A percentile compares a stretch with the other conserved stretches of the same genome.
Conservation (phyloP, 2,329 filamentous ascomycete species). For the Epichloe gansuensis region DNA sequence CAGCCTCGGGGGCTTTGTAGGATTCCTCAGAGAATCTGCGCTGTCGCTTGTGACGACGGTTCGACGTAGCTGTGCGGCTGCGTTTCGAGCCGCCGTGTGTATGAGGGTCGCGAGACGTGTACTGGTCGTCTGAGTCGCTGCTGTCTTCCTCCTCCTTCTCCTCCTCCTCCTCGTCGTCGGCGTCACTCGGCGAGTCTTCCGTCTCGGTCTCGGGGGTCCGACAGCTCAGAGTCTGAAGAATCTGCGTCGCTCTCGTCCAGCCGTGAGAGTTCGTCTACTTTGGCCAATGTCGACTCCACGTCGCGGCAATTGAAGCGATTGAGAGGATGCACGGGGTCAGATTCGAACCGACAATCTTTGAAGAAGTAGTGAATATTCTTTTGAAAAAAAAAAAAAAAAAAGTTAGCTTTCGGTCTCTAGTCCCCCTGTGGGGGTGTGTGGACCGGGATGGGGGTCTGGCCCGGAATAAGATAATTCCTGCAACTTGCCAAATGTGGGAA, state of each 20-base stretch:
- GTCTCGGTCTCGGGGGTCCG: neutral
- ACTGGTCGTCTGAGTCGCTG: neutral
- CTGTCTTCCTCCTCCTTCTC: neutral
- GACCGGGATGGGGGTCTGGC: too few relatives aligned
- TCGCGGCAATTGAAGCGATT: slow-evolving; percentile 5
- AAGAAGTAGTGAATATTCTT: slow-evolving; percentile 13
- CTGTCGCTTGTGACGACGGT: neutral
- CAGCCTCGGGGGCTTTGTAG: neutral
- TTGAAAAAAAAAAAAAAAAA: slow-evolving; percentile 7
- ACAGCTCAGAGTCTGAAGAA: neutral
- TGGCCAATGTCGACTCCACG: slow-evolving; percentile 2
- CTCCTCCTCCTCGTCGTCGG: neutral
- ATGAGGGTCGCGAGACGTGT: too few relatives aligned
- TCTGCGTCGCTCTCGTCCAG: neutral
- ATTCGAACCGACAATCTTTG: slow-evolving; percentile 2
- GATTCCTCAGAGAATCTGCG: neutral
- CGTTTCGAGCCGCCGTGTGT: neutral
- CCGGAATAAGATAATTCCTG: slow-evolving; percentile 13
- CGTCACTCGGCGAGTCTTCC: neutral
- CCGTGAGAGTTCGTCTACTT: neutral
- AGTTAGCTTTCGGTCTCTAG: slow-evolving; percentile 9
- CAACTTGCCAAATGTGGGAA: neutral
- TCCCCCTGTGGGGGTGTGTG: neutral
- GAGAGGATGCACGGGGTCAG: slow-evolving; percentile 8
- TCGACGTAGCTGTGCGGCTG: neutral